phyloP scores from a whole-genome alignment of 1,139 yeast genomes.

The Diutina catenulata region DNA sequence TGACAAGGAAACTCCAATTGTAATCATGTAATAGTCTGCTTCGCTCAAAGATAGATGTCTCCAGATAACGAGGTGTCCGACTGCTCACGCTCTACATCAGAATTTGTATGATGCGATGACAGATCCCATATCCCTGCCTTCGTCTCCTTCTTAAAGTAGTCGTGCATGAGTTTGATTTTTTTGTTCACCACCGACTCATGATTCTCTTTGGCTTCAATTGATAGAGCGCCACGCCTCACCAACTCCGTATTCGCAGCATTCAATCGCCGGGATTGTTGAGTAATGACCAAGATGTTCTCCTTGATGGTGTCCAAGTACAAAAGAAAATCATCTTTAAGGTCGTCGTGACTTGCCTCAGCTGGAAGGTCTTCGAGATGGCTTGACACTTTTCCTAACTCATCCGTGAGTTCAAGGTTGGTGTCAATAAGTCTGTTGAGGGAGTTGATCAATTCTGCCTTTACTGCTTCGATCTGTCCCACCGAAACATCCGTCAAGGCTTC shows the following conservation, averaged over 20 bases:
- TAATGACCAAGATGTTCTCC: constrained; percentile 23
- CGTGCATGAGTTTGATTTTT: too few species aligned
- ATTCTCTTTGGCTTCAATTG: background rate
- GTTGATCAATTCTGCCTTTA: constrained; percentile 8
- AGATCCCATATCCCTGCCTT: too few species aligned
- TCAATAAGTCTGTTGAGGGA: constrained; percentile 5
- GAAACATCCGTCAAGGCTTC: constrained; percentile 21
- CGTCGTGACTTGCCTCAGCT: background rate
- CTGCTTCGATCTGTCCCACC: constrained; percentile 19
- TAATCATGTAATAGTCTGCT: too few species aligned
- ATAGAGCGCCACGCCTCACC: constrained; percentile 15
- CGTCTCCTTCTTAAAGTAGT: too few species aligned
- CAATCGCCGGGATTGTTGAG: constrained; percentile 17
- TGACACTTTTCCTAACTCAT: background rate
- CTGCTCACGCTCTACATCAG: too few species aligned
- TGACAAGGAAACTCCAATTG: too few species aligned
- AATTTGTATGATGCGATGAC: too few species aligned
- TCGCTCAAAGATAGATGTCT: too few species aligned
- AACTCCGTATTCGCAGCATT: constrained; percentile 17
- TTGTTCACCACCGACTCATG: too few species aligned
- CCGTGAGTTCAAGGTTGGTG: constrained; percentile 1
- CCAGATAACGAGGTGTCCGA: too few species aligned
- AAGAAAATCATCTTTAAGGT: constrained; percentile 13
- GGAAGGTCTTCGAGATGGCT: background rate
- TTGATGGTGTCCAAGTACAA: constrained; percentile 20